Percentiles rank a stretch among this genome's conserved stretches.
Conservation (phyloP, 768 basidiomycete species). For the Rhodotorula toruloides region DNA sequence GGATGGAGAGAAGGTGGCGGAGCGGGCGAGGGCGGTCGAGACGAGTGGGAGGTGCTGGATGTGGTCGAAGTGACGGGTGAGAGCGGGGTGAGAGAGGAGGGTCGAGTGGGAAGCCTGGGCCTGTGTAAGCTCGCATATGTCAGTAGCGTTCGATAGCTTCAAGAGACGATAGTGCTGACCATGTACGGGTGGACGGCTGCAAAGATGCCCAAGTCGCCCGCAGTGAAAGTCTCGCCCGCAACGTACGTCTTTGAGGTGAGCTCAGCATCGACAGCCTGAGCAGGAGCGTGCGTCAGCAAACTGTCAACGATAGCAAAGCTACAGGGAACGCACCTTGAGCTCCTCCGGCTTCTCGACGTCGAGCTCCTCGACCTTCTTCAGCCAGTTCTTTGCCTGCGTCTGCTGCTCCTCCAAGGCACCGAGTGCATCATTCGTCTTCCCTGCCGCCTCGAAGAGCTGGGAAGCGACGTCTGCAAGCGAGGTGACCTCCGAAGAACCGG, state of each 20-base stretch:
- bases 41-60: constrained; percentile 70
- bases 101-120: constrained; percentile 65
- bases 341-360: constrained; percentile 44
- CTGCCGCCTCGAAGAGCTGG: constrained; percentile 34
- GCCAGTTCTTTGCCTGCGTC: constrained; percentile 60
- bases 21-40: constrained; percentile 54
- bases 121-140: constrained; percentile 49
- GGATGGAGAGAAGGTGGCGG: constrained; percentile 46
- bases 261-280: constrained; percentile 64
- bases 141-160: background rate
- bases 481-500: constrained; percentile 1
- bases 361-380: constrained; percentile 54
- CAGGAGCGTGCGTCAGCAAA: background rate
- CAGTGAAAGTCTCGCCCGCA: constrained; percentile 75
- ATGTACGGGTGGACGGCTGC: constrained; percentile 76
- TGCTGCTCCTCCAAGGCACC: constrained; percentile 44
- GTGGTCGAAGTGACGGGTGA: constrained; percentile 93
- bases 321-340: constrained; percentile 24
- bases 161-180: constrained; percentile 52
- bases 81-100: constrained; percentile 70
- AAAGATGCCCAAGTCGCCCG: constrained; percentile 85
- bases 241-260: constrained; percentile 76
- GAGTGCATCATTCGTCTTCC: constrained; percentile 39
- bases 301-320: no score
- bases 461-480: constrained; percentile 27